Percentiles rank a stretch among this genome's conserved stretches.
Evolutionary conservation across 2,329 filamentous ascomycete genomes (phyloP).

Genomic region (Orbilia brochopaga): DNA sequence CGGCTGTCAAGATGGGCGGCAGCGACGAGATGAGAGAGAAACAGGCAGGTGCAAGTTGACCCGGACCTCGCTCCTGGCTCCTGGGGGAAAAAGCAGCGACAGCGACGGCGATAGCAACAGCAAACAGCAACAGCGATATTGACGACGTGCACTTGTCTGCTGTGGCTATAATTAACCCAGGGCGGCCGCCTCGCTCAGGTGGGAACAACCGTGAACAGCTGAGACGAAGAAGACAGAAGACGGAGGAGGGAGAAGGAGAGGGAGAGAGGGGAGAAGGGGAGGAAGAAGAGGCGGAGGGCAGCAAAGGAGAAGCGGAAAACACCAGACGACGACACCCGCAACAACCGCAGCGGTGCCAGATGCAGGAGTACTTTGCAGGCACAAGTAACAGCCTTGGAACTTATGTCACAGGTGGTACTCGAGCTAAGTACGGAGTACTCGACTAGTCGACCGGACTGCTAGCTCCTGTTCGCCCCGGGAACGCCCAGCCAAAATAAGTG

Average conservation of each 20-base stretch:
- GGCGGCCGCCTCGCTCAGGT: too few species aligned
- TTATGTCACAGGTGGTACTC: too few species aligned
- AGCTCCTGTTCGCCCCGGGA: conserved; percentile 7
- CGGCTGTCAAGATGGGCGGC: conserved; percentile 7
- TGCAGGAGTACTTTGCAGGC: neutral
- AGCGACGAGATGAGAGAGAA: conserved; percentile 2
- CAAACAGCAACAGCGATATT: neutral
- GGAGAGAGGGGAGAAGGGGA: neutral
- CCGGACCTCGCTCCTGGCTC: neutral
- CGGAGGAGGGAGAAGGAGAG: neutral
- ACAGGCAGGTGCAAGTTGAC: conserved; percentile 7
- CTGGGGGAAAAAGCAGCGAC: neutral
- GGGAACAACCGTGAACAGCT: neutral
- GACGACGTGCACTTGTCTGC: too few species aligned
- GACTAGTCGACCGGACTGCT: neutral
- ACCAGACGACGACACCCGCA: too few species aligned
- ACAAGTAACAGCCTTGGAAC: too few species aligned
- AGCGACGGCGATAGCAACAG: neutral
- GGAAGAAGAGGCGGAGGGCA: too few species aligned
- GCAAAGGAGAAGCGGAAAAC: too few species aligned
- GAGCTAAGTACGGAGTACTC: neutral
- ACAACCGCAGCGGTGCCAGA: too few species aligned
- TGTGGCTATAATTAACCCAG: too few species aligned
- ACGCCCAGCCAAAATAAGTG: neutral
- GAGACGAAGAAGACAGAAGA: conserved; percentile 5